phyloP scores from a whole-genome alignment of 2,329 filamentous ascomycete species.

The Colletotrichum caudatum region DNA sequence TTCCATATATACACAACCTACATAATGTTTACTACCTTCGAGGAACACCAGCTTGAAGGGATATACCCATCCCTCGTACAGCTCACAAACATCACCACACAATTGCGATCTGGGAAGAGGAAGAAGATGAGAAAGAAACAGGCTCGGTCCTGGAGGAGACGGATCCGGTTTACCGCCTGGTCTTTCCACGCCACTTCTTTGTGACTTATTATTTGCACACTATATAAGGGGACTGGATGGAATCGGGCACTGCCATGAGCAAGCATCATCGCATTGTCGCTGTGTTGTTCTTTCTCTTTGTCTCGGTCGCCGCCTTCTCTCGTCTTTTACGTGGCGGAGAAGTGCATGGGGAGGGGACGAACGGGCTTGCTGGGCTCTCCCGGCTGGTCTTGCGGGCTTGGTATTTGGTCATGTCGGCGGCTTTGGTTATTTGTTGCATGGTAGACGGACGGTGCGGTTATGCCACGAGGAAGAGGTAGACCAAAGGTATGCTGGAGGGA shows the following conservation, averaged over 20 bases:
- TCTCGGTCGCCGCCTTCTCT: background rate
- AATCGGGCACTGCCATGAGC: background rate
- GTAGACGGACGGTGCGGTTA: background rate
- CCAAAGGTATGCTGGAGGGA: background rate
- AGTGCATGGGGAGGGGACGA: conserved; percentile 11
- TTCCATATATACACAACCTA: conserved; percentile 41
- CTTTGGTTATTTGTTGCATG: conserved; percentile 3
- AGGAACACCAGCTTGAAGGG: conserved; percentile 25
- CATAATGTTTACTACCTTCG: conserved; percentile 42
- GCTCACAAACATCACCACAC: conserved; percentile 12
- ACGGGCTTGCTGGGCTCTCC: conserved; percentile 31
- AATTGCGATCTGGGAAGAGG: conserved; percentile 6
- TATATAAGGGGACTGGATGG: conserved; percentile 6
- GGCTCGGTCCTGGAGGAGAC: background rate
- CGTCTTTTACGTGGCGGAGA: background rate
- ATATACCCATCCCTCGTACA: conserved; percentile 25
- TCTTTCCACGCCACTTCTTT: background rate
- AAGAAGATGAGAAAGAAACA: background rate
- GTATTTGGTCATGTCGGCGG: conserved; percentile 28
- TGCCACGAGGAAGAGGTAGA: background rate
- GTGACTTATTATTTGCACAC: conserved; percentile 4
- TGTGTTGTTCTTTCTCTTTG: conserved; percentile 7
- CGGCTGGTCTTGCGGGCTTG: conserved; percentile 36
- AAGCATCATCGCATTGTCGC: conserved; percentile 13
- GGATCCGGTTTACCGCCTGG: background rate